These are phyloP conservation scores for Boletus sp. DNA, from an alignment of 768 basidiomycete species.

Conservation along the genomic window DNA sequence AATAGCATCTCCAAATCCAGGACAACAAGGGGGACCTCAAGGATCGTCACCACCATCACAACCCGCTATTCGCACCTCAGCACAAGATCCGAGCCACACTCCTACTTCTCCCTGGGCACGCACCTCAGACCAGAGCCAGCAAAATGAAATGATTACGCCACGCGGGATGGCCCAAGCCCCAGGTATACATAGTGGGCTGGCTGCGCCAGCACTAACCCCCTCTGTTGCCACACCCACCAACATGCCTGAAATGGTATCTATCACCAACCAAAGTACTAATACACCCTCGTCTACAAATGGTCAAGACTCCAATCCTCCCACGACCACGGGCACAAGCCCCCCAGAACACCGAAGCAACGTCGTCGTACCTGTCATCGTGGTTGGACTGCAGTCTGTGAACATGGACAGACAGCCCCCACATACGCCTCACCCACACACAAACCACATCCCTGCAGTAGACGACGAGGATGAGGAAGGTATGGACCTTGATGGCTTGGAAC, in stretches of 20 bases:
- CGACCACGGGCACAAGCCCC: constrained; percentile 16
- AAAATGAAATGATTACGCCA: constrained; percentile 20
- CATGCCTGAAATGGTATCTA: constrained; percentile 15
- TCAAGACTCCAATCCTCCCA: constrained; percentile 14
- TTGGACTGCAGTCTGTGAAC: constrained; percentile 75
- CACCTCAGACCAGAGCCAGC: constrained; percentile 13
- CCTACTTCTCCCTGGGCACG: constrained; percentile 16
- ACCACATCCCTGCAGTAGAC: constrained; percentile 14
- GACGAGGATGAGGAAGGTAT: constrained; percentile 27
- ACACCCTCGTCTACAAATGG: constrained; percentile 5
- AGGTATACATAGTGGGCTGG: constrained; percentile 16
- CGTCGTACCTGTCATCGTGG: constrained; percentile 80
- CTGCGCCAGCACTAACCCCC: constrained; percentile 6
- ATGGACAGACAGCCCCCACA: constrained; percentile 37
- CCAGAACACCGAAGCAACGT: constrained; percentile 36
- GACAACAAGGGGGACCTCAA: constrained; percentile 14
- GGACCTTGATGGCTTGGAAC: constrained; percentile 26
- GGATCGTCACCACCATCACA: constrained; percentile 27
- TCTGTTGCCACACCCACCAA: constrained; percentile 14
- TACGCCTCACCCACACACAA: constrained; percentile 10
- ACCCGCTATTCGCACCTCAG: constrained; percentile 14
- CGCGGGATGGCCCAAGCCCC: constrained; percentile 13
- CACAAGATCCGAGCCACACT: constrained; percentile 22
- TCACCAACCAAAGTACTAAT: constrained; percentile 8
- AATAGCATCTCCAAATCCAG: constrained; percentile 42